These are phyloP conservation scores for Nidularia pulvinata DNA, from an alignment of 768 basidiomycete genomes.

Conservation along the genomic window DNA sequence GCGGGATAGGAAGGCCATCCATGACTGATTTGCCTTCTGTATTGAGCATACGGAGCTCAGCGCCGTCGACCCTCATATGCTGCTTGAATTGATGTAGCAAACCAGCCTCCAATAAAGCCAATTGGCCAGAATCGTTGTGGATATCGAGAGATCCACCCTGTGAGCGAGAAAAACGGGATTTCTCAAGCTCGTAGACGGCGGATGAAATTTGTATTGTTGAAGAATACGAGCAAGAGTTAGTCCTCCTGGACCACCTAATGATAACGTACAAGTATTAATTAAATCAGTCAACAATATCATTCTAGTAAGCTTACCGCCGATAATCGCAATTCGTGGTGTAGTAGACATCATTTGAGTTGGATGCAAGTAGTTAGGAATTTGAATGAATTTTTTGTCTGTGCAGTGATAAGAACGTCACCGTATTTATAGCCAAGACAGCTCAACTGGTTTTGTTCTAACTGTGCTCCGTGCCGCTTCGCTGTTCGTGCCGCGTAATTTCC, in stretches of 20 bases:
- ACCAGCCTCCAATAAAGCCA: constrained; percentile 17
- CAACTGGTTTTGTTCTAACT: too few species aligned
- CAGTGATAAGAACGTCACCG: too few species aligned
- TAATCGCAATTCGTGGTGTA: too few species aligned
- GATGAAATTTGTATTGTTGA: constrained; percentile 7
- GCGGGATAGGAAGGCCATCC: constrained; percentile 3
- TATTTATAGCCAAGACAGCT: too few species aligned
- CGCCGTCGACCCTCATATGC: constrained; percentile 12
- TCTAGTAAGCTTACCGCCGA: too few species aligned
- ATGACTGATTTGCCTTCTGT: constrained; percentile 6
- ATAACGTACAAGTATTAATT: too few species aligned
- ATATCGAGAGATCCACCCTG: constrained; percentile 24
- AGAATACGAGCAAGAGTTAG: constrained; percentile 21
- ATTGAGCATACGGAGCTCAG: constrained; percentile 10
- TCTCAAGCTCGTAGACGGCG: constrained; percentile 18
- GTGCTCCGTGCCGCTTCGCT: too few species aligned
- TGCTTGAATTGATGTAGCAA: constrained; percentile 16
- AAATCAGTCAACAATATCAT: too few species aligned
- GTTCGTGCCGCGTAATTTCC: too few species aligned
- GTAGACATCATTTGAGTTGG: too few species aligned
- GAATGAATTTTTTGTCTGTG: too few species aligned
- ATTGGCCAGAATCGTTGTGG: constrained; percentile 18
- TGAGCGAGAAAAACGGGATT: constrained; percentile 10
- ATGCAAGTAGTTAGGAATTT: too few species aligned
- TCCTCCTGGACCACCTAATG: constrained; percentile 16